A percentile compares a stretch with the other conserved stretches of the same genome.
phyloP scores from a whole-genome alignment of 1,284 basidiomycete genomes.

The Coniferiporia sulphurascens region DNA sequence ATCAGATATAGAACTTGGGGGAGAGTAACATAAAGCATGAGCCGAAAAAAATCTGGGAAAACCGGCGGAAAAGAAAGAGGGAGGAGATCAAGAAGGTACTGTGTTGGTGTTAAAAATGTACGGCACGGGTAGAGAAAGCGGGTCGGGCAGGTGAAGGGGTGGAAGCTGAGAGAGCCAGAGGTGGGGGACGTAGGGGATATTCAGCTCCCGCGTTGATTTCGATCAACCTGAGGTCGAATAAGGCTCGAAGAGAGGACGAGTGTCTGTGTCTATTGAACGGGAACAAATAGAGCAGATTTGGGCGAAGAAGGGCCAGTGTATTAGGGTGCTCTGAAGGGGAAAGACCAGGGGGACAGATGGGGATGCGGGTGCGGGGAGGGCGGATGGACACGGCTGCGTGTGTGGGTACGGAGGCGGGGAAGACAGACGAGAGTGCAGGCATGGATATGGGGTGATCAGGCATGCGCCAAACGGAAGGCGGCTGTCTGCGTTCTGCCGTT shows the following conservation, averaged over 20 bases:
- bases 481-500: background rate
- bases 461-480: background rate
- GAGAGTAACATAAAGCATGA: background rate
- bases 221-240: constrained; percentile 9
- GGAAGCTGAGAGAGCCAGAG: background rate
- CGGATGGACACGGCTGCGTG: no score
- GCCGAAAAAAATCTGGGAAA: background rate
- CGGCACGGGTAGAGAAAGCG: background rate
- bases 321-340: background rate
- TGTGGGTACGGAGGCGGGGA: background rate
- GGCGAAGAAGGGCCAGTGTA: background rate
- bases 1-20: constrained; percentile 4
- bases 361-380: background rate
- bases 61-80: background rate
- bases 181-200: background rate
- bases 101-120: constrained; percentile 2
- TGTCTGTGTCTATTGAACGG: background rate
- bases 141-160: background rate
- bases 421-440: background rate
- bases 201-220: constrained; percentile 12
- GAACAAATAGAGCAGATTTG: background rate
- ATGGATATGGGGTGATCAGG: background rate
- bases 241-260: background rate
- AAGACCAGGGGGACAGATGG: background rate
- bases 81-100: background rate